Conservation (phyloP, 352 stramenopile species). For the Pythium folliculosum region DNA sequence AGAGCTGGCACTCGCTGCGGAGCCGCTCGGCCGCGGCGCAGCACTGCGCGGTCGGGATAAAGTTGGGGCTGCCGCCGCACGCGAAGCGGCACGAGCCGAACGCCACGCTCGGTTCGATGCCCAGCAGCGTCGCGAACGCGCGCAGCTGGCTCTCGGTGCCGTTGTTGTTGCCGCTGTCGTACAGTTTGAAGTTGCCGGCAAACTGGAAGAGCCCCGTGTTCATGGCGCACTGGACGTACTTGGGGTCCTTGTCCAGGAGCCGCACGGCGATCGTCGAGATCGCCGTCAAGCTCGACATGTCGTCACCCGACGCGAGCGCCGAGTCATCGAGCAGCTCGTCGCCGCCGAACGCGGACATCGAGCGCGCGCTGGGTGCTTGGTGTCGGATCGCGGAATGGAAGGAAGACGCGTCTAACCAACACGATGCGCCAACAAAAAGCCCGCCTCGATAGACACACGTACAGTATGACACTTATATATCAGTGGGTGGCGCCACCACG, state of each 20-base stretch:
- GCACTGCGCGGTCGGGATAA: background rate
- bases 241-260: constrained; percentile 40
- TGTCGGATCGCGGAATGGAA: background rate
- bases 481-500: too few species aligned
- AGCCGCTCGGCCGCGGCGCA: constrained; percentile 18
- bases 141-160: background rate
- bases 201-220: constrained; percentile 65
- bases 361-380: background rate
- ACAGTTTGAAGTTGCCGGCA: background rate
- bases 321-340: background rate
- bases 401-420: too few species aligned
- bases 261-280: constrained; percentile 41
- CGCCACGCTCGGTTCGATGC: constrained; percentile 12
- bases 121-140: background rate
- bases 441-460: too few species aligned
- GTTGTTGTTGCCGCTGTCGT: background rate
- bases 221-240: constrained; percentile 64
- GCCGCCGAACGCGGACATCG: background rate
- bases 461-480: too few species aligned
- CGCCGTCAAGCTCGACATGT: background rate
- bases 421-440: too few species aligned
- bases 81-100: constrained; percentile 1
- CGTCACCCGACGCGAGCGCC: background rate
- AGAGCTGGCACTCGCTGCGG: constrained; percentile 31
- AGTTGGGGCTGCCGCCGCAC: constrained; percentile 2